phyloP scores from a whole-genome alignment of 768 basidiomycete species.

The Boletus subcaerulescens region DNA sequence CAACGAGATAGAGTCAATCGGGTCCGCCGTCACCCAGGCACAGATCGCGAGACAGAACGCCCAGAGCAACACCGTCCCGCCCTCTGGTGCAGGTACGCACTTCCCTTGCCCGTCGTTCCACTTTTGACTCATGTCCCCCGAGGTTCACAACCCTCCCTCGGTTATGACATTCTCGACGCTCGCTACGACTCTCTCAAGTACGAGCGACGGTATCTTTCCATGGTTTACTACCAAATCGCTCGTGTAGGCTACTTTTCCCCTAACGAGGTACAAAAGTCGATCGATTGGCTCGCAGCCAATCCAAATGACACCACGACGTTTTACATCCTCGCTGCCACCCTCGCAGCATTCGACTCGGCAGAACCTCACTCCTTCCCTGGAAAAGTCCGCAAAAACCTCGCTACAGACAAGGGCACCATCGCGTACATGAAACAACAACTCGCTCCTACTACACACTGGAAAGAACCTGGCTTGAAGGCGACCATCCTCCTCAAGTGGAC shows the following conservation, averaged over 20 bases:
- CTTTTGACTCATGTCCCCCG: slow-evolving; percentile 3
- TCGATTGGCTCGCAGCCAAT: slow-evolving; percentile 70
- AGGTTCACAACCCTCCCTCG: slow-evolving; percentile 50
- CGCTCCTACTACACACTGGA: slow-evolving; percentile 56
- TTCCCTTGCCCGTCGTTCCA: not conserved
- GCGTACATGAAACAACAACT: slow-evolving; percentile 60
- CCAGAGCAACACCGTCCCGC: slow-evolving; percentile 50
- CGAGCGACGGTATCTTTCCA: slow-evolving; percentile 66
- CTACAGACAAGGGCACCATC: slow-evolving; percentile 46
- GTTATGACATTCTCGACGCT: slow-evolving; percentile 63
- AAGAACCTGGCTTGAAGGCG: slow-evolving; percentile 66
- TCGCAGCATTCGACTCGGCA: slow-evolving; percentile 65
- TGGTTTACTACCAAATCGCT: slow-evolving; percentile 59
- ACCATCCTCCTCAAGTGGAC: slow-evolving; percentile 84
- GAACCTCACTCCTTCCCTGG: slow-evolving; percentile 50
- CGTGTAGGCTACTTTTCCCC: slow-evolving; percentile 60
- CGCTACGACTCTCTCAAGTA: slow-evolving; percentile 72
- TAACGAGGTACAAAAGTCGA: slow-evolving; percentile 55
- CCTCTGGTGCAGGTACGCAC: slow-evolving; percentile 50
- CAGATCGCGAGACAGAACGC: slow-evolving; percentile 63
- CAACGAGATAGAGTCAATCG: slow-evolving; percentile 60
- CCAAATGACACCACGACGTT: slow-evolving; percentile 67
- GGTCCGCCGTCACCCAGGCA: slow-evolving; percentile 49
- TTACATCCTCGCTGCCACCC: slow-evolving; percentile 63
- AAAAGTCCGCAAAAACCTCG: slow-evolving; percentile 44